Conservation (phyloP, 2,329 filamentous ascomycete genomes). For the Ophiosphaerella narmari region DNA sequence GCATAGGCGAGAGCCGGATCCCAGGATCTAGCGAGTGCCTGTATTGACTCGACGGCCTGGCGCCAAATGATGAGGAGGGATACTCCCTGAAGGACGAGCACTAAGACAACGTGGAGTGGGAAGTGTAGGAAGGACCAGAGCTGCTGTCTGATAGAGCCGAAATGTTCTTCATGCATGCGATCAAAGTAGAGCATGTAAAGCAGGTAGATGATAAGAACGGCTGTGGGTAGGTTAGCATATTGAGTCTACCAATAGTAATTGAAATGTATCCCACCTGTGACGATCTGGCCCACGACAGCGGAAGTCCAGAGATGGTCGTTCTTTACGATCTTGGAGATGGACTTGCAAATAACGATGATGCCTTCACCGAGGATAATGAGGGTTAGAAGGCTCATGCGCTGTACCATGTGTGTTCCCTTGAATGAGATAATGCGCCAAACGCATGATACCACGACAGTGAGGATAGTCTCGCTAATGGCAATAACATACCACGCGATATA, state of each 20-base stretch:
- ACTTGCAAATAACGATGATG: constrained; percentile 43
- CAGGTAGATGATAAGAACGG: constrained; percentile 42
- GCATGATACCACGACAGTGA: constrained; percentile 38
- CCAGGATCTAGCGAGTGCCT: constrained; percentile 10
- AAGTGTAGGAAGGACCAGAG: constrained; percentile 39
- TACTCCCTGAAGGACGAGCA: constrained; percentile 38
- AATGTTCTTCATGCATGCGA: constrained; percentile 34
- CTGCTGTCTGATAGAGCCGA: constrained; percentile 41
- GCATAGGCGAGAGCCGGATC: constrained; percentile 1
- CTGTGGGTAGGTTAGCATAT: background rate
- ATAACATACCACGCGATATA: constrained; percentile 61
- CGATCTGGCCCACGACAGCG: constrained; percentile 38
- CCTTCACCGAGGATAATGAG: constrained; percentile 48
- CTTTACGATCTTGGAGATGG: constrained; percentile 43
- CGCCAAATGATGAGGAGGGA: constrained; percentile 41
- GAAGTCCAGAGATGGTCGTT: constrained; percentile 32
- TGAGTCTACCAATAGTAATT: background rate
- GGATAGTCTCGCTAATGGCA: constrained; percentile 34
- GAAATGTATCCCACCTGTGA: constrained; percentile 14
- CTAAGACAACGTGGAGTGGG: constrained; percentile 35
- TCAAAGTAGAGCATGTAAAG: constrained; percentile 45
- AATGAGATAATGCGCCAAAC: constrained; percentile 42
- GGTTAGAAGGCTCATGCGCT: constrained; percentile 46
- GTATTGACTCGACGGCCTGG: constrained; percentile 29
- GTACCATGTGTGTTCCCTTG: constrained; percentile 46